Base-by-base conservation (phyloP, 2,329 filamentous ascomycete genomes). In the Neofusicoccum ribis region DNA sequence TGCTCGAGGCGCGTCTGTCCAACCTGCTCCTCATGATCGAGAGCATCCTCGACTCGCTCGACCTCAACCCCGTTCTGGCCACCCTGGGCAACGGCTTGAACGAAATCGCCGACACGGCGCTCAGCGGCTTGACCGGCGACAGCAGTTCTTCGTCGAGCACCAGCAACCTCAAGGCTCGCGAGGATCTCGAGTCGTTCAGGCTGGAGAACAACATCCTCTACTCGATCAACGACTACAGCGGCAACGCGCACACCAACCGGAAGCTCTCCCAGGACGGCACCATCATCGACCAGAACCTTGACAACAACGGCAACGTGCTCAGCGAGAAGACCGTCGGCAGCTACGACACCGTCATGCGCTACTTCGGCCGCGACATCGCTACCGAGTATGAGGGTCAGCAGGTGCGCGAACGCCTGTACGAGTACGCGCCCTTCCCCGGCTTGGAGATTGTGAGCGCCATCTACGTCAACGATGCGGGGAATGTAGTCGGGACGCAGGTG, bases 1-100 rank as follows among this genome's bases (percentile, higher is more conserved):
- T 84, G 64, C 82, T 88, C 2, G 86, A 88, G 70, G 86, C 86
- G 0, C 80, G 86, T 1, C 78, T 89, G 0, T 82, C 79, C n/a
- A 88, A 88, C 69, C 79, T 89, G 1, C 83, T 88, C 2, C 70
- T 79, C 58, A 88, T 88, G 85, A 81, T 89, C 49, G 80, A 81
- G 70, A 82, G 86, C 69, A 84, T 87, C 3, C 79, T 89, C 23
- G 77, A 81, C 64, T 86, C 83, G 34, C 81, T 88, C 64, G 86
- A 89, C 69, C 77, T 88, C 20, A 88, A 89, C 70, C 86, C 86
- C 37, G 77, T 88, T 66, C 77, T 87, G 44, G 85, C 83, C 0
- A 85, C 84, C 12, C 77, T 87, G 1, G 84, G 85, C 27, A 77
- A 83, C 50, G 79, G 79, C 23, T 73, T 87, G 14, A 76, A 77